Percentiles rank a stretch among this genome's conserved stretches.
Conservation (phyloP, 228 moss, liverwort and hornwort species). For the Sphagnum fallax region DNA sequence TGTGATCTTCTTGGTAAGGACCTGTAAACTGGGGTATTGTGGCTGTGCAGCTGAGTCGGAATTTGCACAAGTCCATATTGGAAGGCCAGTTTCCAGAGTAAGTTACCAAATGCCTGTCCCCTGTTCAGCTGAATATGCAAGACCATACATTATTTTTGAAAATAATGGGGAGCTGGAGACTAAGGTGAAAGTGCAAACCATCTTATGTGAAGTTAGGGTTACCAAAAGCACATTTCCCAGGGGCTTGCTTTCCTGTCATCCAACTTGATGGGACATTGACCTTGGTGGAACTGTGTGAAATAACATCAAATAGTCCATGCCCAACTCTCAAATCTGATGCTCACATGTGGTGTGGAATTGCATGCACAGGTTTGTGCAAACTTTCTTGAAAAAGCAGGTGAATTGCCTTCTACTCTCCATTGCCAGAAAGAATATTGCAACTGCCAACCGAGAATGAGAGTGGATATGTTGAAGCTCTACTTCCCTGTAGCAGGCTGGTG, state of each 20-base stretch:
- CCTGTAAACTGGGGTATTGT: not conserved
- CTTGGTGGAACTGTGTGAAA: no score
- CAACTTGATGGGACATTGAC: no score
- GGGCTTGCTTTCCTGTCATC: no score
- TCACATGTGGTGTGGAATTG: no score
- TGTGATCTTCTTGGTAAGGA: not conserved
- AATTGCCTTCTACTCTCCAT: not conserved
- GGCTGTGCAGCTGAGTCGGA: constrained; percentile 60
- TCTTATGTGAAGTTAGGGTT: no score
- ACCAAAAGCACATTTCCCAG: no score
- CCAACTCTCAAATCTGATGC: no score
- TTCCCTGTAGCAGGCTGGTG: not conserved
- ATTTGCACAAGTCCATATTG: constrained; percentile 79
- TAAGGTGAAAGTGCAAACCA: no score
- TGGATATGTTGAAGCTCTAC: not conserved
- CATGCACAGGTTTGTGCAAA: constrained; percentile 69
- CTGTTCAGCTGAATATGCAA: not conserved
- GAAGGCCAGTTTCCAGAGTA: constrained; percentile 76
- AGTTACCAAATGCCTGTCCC: constrained; percentile 14
- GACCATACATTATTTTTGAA: no score
- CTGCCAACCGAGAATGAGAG: not conserved
- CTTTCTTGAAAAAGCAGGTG: constrained; percentile 72
- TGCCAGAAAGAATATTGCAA: not conserved
- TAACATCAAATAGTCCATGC: no score
- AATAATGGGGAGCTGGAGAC: no score